Percentiles rank a stretch among this genome's conserved stretches.
Conservation (phyloP, 768 basidiomycete genomes). For the Boletus barrowsii region DNA sequence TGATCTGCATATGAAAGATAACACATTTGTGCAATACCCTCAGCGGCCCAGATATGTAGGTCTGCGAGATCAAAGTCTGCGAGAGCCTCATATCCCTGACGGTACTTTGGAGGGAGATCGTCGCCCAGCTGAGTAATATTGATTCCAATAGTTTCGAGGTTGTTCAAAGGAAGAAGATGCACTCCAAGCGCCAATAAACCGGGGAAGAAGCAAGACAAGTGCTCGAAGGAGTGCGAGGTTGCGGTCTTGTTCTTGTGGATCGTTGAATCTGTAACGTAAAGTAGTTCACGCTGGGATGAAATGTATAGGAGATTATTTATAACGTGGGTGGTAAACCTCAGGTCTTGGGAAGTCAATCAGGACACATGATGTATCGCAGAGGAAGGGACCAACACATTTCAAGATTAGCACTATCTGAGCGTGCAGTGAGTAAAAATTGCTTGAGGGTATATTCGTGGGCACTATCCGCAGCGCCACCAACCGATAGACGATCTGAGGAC, state of each 20-base stretch:
- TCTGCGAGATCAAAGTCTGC: constrained; percentile 51
- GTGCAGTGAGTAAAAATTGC: constrained; percentile 63
- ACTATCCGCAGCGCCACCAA: constrained; percentile 70
- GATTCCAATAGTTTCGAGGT: constrained; percentile 48
- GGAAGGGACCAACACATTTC: constrained; percentile 56
- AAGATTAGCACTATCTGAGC: constrained; percentile 55
- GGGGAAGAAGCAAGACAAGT: constrained; percentile 76
- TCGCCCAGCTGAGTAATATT: constrained; percentile 38
- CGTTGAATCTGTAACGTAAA: constrained; percentile 62
- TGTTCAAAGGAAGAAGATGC: constrained; percentile 55
- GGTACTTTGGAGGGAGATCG: constrained; percentile 20
- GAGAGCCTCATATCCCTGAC: constrained; percentile 38
- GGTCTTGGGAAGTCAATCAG: constrained; percentile 40
- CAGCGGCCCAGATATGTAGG: constrained; percentile 73
- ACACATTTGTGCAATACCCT: constrained; percentile 71
- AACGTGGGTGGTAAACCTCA: constrained; percentile 59
- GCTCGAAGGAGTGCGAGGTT: constrained; percentile 59
- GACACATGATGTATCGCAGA: neutral
- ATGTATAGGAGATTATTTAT: constrained; percentile 65
- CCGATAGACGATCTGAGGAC: constrained; percentile 42
- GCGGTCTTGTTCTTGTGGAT: constrained; percentile 26
- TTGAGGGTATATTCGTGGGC: constrained; percentile 78
- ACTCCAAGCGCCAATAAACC: constrained; percentile 72
- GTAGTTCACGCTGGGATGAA: constrained; percentile 58
- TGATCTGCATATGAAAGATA: constrained; percentile 71